Conservation (phyloP, 2,329 filamentous ascomycete genomes). For the Cladosporium sp. region DNA sequence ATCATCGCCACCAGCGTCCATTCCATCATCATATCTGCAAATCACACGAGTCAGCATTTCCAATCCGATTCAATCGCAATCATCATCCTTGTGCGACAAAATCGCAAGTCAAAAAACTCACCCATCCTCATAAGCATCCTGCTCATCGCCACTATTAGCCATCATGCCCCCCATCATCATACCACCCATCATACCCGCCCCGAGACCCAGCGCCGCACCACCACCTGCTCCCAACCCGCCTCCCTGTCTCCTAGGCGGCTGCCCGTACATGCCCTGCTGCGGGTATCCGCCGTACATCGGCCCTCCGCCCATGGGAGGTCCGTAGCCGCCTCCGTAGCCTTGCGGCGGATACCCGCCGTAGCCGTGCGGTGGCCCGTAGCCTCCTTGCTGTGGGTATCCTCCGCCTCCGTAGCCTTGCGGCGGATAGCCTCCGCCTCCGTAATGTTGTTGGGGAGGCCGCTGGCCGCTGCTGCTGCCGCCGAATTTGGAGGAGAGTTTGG, state of each 20-base stretch:
- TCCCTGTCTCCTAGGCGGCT: slow-evolving; percentile 18
- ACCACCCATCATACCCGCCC: slow-evolving; percentile 77
- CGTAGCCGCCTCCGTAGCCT: background rate
- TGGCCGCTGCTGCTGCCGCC: slow-evolving; percentile 22
- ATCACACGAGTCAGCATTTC: slow-evolving; percentile 10
- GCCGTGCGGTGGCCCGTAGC: slow-evolving; percentile 23
- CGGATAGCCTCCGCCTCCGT: slow-evolving; percentile 16
- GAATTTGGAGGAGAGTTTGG: slow-evolving; percentile 51
- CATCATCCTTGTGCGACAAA: no score
- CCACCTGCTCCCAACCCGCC: slow-evolving; percentile 64
- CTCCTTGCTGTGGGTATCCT: slow-evolving; percentile 44
- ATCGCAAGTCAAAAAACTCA: no score
- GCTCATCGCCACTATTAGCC: slow-evolving; percentile 49
- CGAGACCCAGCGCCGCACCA: slow-evolving; percentile 71
- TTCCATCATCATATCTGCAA: slow-evolving; percentile 32
- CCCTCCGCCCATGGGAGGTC: slow-evolving; percentile 1
- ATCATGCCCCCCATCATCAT: slow-evolving; percentile 66
- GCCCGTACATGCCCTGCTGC: slow-evolving; percentile 4
- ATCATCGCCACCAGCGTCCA: slow-evolving; percentile 20
- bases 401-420: slow-evolving; percentile 25
- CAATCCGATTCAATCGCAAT: no score
- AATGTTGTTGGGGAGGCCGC: slow-evolving; percentile 26
- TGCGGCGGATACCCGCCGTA: slow-evolving; percentile 1
- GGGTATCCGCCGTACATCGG: slow-evolving; percentile 4
- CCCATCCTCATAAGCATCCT: slow-evolving; percentile 42